Percentiles rank a stretch among this genome's conserved stretches.
Evolutionary conservation across 192 early-diverging fungal genomes (phyloP).

Genomic region (Dispira parvispora): DNA sequence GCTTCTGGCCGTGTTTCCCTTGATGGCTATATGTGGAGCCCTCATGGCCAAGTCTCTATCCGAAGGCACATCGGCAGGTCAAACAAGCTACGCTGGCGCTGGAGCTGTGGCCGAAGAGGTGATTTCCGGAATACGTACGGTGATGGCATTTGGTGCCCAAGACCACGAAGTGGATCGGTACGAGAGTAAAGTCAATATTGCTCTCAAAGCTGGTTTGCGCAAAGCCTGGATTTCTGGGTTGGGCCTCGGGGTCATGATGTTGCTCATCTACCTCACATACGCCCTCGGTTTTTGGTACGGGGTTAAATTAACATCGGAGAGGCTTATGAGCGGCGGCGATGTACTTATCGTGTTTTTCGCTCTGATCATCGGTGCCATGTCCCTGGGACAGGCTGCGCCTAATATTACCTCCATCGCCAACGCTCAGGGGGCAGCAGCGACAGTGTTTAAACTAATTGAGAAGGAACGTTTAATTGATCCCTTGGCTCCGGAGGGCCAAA

Average conservation of each 20-base stretch:
- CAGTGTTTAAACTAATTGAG: constrained; percentile 67
- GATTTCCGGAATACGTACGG: constrained; percentile 68
- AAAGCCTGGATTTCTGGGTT: constrained; percentile 39
- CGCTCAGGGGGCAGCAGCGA: constrained; percentile 64
- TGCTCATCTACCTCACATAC: constrained; percentile 58
- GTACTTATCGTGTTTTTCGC: constrained; percentile 80
- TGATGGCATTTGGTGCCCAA: constrained; percentile 69
- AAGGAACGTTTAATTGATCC: constrained; percentile 64
- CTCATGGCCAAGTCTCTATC: constrained; percentile 38
- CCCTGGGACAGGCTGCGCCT: constrained; percentile 50
- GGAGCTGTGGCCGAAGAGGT: constrained; percentile 77
- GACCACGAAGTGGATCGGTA: constrained; percentile 49
- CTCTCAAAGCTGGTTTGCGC: constrained; percentile 41
- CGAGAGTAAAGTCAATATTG: constrained; percentile 36
- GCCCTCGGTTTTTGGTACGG: constrained; percentile 79
- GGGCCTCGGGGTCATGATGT: constrained; percentile 58
- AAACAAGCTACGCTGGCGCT: constrained; percentile 62
- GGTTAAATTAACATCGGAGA: constrained; percentile 32
- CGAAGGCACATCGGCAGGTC: constrained; percentile 25
- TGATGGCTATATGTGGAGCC: constrained; percentile 37
- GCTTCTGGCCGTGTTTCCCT: constrained; percentile 55
- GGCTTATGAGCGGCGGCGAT: constrained; percentile 25
- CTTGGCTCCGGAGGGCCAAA: constrained; percentile 17
- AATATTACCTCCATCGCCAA: constrained; percentile 57
- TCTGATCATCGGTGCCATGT: constrained; percentile 68